Evolutionary conservation across 495 filamentous ascomycete genomes (phyloP).

Genomic region (Trichocladium uniseriatum): DNA sequence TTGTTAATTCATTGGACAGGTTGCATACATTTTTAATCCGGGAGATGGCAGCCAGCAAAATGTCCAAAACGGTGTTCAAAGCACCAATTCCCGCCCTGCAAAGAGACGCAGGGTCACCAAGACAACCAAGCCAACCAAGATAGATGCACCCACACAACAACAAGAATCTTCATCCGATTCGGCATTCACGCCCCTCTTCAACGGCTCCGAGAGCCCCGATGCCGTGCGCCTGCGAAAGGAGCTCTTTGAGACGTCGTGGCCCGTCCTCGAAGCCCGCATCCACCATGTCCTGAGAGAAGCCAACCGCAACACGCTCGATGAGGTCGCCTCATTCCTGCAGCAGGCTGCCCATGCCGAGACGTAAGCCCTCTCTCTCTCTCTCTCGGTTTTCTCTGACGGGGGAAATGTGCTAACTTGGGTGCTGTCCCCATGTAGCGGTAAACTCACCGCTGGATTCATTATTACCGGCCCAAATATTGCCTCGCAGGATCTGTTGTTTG

Average conservation of each 20-base stretch:
- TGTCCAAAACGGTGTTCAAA: neutral
- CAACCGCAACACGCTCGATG: slow-evolving; percentile 49
- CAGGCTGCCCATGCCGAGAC: slow-evolving; percentile 32
- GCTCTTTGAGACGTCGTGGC: slow-evolving; percentile 60
- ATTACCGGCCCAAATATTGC: slow-evolving; percentile 81
- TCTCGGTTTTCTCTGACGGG: neutral
- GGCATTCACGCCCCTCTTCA: slow-evolving; percentile 52
- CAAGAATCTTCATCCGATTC: slow-evolving; percentile 2
- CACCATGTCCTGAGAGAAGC: slow-evolving; percentile 52
- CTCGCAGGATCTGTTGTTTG: slow-evolving; percentile 63
- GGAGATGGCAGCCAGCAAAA: slow-evolving; percentile 27
- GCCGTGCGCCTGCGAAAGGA: slow-evolving; percentile 47
- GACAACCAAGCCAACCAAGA: slow-evolving; percentile 13
- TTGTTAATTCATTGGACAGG: slow-evolving; percentile 32
- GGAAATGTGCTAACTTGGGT: too few relatives aligned
- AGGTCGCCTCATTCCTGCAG: slow-evolving; percentile 69
- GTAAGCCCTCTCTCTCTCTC: slow-evolving; percentile 3
- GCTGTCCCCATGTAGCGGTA: slow-evolving; percentile 15
- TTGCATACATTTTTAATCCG: slow-evolving; percentile 61
- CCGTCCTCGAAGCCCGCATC: slow-evolving; percentile 54
- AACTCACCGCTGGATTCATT: slow-evolving; percentile 71
- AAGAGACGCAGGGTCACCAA: slow-evolving; percentile 53
- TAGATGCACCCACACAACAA: neutral
- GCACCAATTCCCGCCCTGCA: slow-evolving; percentile 48
- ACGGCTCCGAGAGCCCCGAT: slow-evolving; percentile 48